Base-by-base conservation (phyloP, 139 green algal species). In the Chlorella sorokiniana region DNA sequence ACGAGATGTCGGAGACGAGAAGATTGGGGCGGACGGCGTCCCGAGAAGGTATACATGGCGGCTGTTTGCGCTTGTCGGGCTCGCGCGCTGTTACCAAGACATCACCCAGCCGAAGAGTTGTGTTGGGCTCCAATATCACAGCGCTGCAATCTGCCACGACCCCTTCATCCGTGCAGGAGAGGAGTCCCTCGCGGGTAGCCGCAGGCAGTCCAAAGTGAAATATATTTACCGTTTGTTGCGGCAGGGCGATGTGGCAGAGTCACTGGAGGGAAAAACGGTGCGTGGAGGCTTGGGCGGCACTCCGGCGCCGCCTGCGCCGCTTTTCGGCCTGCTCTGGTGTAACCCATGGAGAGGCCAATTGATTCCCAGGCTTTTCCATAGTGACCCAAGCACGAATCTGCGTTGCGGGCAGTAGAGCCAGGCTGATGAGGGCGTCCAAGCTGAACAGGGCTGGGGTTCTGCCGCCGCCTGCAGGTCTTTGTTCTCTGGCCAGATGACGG, bases 401-500 rank as follows among this genome's bases (percentile, higher is more conserved):
- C 23, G 18, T 16, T 18, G 4, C 37, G 11, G 9, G n/a, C 35
- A 14, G 20, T 0, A 22, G 40, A 25, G 41, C 37, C 41, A 76
- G 69, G 56, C n/a, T 14, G 37, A 37, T 6, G 44, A 29, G 18
- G 69, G 31, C 44, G 11, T 63, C 42, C 20, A 6, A n/a, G 38
- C 48, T 65, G 51, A 29, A 41, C 68, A 35, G 25, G 25, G 54
- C 54, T 63, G 54, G 25, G 68, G 48, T 78, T 38, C 44, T 9
- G 31, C 31, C 22, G 71, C 8, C 29, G 29, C 33, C n/a, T 68
- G 37, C 80, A 88, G 84, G 69, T 88, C 7, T 86, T 75, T 69
- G 84, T 88, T 25, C 44, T 86, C 35, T 88, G 84, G 84, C 84
- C 84, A 5, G 84, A 85, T 27, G 81, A 88, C 29, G 70, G 83